These are phyloP conservation scores for Cephaloascus albidus DNA, from an alignment of 805 yeast genomes.

Conservation along the genomic window DNA sequence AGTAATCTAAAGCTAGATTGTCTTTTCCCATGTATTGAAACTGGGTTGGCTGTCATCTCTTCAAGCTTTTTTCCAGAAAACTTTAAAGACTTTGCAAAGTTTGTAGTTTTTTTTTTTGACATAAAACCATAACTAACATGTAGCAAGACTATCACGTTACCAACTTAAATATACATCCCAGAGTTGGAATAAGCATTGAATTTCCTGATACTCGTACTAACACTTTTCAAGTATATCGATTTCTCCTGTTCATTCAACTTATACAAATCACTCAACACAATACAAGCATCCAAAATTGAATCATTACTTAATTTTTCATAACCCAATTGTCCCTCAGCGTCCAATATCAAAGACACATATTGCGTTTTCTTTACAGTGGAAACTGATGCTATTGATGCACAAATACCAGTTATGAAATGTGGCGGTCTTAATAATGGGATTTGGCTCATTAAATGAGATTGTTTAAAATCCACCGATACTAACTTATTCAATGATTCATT, in stretches of 20 bases:
- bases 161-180: slow-evolving; percentile 17
- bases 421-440: slow-evolving; percentile 42
- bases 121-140: not conserved
- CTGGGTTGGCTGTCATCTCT: too few relatives aligned
- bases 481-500: slow-evolving; percentile 7
- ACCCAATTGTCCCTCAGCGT: slow-evolving; percentile 57
- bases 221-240: slow-evolving; percentile 6
- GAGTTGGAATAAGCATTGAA: slow-evolving; percentile 15
- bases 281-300: slow-evolving; percentile 21
- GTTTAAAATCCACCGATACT: slow-evolving; percentile 13
- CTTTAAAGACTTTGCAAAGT: too few relatives aligned
- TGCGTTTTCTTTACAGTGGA: slow-evolving; percentile 1
- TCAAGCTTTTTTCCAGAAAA: too few relatives aligned
- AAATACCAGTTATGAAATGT: slow-evolving; percentile 48
- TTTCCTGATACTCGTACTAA: slow-evolving; percentile 12
- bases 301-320: slow-evolving; percentile 43
- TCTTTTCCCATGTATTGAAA: too few relatives aligned
- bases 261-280: slow-evolving; percentile 7
- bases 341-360: slow-evolving; percentile 25
- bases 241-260: slow-evolving; percentile 1
- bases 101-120: too few relatives aligned
- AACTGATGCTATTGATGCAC: slow-evolving; percentile 33
- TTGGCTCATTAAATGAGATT: slow-evolving; percentile 10
- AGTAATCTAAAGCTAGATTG: too few relatives aligned
- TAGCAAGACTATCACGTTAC: too few relatives aligned